Conservation (phyloP, 1,139 yeast genomes). For the Pichia sp. region DNA sequence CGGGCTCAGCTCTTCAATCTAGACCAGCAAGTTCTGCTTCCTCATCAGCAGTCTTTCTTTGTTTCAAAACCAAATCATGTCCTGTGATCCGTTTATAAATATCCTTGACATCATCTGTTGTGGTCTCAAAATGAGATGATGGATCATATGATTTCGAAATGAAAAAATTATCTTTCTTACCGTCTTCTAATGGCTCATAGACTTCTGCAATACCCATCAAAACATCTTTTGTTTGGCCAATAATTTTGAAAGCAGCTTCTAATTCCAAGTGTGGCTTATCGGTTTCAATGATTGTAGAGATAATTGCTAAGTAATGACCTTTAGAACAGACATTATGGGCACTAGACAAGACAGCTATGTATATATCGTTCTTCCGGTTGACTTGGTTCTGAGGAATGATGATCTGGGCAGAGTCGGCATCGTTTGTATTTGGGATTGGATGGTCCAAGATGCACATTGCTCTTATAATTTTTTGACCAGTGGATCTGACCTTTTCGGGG, state of each 20-base stretch:
- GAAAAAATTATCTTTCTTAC: slow-evolving; percentile 71
- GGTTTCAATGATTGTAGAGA: slow-evolving; percentile 92
- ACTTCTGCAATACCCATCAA: slow-evolving; percentile 93
- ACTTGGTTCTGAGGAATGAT: slow-evolving; percentile 97
- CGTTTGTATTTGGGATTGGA: slow-evolving; percentile 78
- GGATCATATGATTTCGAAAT: slow-evolving; percentile 89
- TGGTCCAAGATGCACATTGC: slow-evolving; percentile 93
- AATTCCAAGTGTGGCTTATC: slow-evolving; percentile 89
- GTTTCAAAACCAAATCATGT: slow-evolving; percentile 80
- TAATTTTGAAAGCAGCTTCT: slow-evolving; percentile 88
- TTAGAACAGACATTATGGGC: slow-evolving; percentile 89
- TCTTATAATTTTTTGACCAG: slow-evolving; percentile 85
- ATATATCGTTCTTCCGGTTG: slow-evolving; percentile 88
- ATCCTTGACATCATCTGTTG: slow-evolving; percentile 96
- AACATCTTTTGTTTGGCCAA: slow-evolving; percentile 78
- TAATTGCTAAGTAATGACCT: slow-evolving; percentile 88
- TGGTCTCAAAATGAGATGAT: slow-evolving; percentile 89
- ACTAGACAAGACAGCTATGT: slow-evolving; percentile 84
- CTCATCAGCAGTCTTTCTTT: slow-evolving; percentile 62
- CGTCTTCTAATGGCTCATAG: slow-evolving; percentile 83
- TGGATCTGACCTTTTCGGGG: slow-evolving; percentile 82
- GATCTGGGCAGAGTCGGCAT: slow-evolving; percentile 86
- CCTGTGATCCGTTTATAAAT: slow-evolving; percentile 89
- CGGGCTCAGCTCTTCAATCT: slow-evolving; percentile 11
- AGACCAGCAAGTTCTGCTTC: slow-evolving; percentile 43